Percentiles rank a stretch among this genome's conserved stretches.
These are phyloP conservation scores for Penicillium coffeae DNA, from an alignment of 495 filamentous ascomycete species.

Conservation along the genomic window DNA sequence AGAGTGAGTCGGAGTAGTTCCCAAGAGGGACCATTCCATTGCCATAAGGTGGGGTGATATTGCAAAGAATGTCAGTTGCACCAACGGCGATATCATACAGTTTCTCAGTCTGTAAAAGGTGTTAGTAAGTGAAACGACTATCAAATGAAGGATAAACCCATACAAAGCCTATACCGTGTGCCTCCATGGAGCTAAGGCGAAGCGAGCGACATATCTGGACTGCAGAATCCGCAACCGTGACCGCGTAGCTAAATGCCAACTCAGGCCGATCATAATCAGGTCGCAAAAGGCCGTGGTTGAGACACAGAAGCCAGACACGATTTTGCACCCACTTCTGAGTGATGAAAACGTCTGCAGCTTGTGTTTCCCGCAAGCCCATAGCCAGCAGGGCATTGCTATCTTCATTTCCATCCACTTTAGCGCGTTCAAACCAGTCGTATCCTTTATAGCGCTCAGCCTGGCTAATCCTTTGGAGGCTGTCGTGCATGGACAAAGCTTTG, in stretches of 20 bases:
- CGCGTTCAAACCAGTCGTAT: constrained; percentile 65
- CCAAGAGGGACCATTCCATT: constrained; percentile 13
- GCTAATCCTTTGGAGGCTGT: constrained; percentile 28
- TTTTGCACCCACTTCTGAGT: constrained; percentile 85
- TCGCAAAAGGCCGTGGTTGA: constrained; percentile 51
- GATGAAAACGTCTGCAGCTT: constrained; percentile 64
- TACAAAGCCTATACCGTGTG: constrained; percentile 70
- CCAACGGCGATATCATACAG: constrained; percentile 40
- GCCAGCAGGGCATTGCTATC: constrained; percentile 36
- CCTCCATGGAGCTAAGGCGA: constrained; percentile 61
- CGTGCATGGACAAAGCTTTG: constrained; percentile 35
- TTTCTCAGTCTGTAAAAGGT: constrained; percentile 32
- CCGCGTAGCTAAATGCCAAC: constrained; percentile 65
- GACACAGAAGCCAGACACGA: constrained; percentile 69
- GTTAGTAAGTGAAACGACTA: constrained; percentile 12
- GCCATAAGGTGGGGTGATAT: constrained; percentile 23
- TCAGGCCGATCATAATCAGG: constrained; percentile 49
- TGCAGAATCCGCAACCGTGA: constrained; percentile 63
- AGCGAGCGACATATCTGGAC: constrained; percentile 62
- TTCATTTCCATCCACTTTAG: constrained; percentile 17
- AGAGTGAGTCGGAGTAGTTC: constrained; percentile 15
- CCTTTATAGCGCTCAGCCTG: constrained; percentile 39
- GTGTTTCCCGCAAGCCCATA: constrained; percentile 58
- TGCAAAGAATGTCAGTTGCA: constrained; percentile 35
- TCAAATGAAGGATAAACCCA: constrained; percentile 16